Evolutionary conservation across 345 rosid genomes (phyloP).

Genomic region (Camelina laxa): DNA sequence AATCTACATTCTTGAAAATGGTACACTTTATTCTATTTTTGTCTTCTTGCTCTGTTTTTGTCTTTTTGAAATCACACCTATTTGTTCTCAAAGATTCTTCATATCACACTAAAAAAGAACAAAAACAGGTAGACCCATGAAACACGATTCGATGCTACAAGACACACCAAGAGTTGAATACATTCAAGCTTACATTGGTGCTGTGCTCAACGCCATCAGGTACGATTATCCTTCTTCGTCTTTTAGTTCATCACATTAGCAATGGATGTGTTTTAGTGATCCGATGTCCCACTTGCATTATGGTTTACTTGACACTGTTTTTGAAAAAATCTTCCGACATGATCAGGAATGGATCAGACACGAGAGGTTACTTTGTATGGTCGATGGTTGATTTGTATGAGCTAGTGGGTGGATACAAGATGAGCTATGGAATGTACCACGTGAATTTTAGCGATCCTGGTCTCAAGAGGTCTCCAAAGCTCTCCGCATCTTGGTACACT

Average conservation of each 20-base stretch:
- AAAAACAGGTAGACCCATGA: conserved; percentile 38
- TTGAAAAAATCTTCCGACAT: background rate
- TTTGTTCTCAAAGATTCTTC: background rate
- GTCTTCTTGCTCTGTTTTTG: background rate
- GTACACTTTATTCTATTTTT: conserved; percentile 35
- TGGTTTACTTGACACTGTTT: background rate
- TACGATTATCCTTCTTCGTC: conserved; percentile 13
- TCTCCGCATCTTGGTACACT: conserved; percentile 61
- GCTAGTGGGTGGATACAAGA: conserved; percentile 43
- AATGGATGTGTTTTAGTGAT: background rate
- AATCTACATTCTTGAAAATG: conserved; percentile 55
- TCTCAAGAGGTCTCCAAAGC: conserved; percentile 52
- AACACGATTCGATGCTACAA: conserved; percentile 39
- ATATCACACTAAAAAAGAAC: too few relatives aligned
- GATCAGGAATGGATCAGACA: conserved; percentile 57
- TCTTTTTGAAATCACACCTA: conserved; percentile 1
- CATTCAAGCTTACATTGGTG: conserved; percentile 48
- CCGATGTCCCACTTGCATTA: too few relatives aligned
- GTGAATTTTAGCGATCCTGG: conserved; percentile 56
- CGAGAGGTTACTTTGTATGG: conserved; percentile 61
- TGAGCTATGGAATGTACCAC: conserved; percentile 47
- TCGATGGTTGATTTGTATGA: conserved; percentile 56
- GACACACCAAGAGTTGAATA: conserved; percentile 48
- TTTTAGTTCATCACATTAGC: background rate
- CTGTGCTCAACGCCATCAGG: conserved; percentile 52